Conservation (phyloP, 768 basidiomycete species). For the Botryobasidium botryosum region DNA sequence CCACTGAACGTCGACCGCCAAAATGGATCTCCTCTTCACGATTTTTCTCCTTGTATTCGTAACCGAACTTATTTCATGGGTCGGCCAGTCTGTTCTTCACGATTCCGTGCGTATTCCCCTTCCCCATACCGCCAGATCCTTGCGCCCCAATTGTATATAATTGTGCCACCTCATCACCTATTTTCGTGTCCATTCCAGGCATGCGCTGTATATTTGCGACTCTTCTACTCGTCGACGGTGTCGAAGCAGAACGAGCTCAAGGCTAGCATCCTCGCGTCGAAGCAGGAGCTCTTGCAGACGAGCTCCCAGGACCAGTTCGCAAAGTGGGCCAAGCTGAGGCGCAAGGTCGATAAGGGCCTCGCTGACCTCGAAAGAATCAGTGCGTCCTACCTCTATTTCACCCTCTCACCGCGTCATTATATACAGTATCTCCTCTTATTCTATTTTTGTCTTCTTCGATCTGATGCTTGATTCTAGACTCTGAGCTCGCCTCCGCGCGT, state of each 20-base stretch:
- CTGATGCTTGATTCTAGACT: constrained; percentile 31
- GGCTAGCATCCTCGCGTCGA: constrained; percentile 57
- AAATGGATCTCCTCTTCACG: constrained; percentile 25
- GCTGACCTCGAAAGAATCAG: constrained; percentile 85
- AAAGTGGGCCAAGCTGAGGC: constrained; percentile 88
- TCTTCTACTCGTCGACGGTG: constrained; percentile 41
- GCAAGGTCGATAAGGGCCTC: constrained; percentile 83
- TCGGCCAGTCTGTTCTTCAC: constrained; percentile 69
- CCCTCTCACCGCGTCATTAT: background rate
- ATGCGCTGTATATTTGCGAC: constrained; percentile 49
- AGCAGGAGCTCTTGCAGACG: constrained; percentile 73
- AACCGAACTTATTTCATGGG: constrained; percentile 74
- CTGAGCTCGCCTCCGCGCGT: constrained; percentile 41
- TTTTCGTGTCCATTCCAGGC: constrained; percentile 43
- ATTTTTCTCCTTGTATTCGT: constrained; percentile 71
- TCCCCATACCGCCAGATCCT: background rate
- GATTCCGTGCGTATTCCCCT: constrained; percentile 43
- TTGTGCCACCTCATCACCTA: background rate
- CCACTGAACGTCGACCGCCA: too few relatives aligned
- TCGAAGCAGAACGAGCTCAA: constrained; percentile 56
- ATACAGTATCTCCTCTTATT: too few relatives aligned
- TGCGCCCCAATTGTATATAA: constrained; percentile 6
- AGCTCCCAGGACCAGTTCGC: constrained; percentile 96
- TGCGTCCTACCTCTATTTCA: constrained; percentile 20
- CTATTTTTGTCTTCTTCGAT: background rate